Evolutionary conservation across 352 stramenopile species (phyloP), one percentile per base, ranked within the genome.

Genomic region (Globisporangium abappressorium): DNA sequence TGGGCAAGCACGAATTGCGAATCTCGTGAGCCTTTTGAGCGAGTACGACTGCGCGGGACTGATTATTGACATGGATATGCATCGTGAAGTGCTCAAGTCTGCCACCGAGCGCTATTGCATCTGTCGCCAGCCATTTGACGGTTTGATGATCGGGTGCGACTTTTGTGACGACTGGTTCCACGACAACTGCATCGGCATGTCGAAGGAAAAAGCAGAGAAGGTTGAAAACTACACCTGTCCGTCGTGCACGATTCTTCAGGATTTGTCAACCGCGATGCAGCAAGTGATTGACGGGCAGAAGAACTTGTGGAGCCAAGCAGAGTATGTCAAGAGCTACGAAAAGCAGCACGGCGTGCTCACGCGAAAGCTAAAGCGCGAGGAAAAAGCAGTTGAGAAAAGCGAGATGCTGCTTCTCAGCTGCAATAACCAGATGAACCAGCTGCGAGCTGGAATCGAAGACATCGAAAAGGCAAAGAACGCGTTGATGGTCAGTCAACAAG

Each of bases 211-310:
- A 70, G 95, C 90, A 0, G 93, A 98, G 66, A 98, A 98, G 60
- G 89, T 97, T n/a, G 95, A 98, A 53, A 95, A 98, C 60, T 99
- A 98, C 74, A 94, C 94, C 0, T 99, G 96, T 69, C 84, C 97
- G 33, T 96, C 93, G 22, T 99, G 96, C 71, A 92, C 75, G n/a
- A 91, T 97, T 60, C 80, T 97, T n/a, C 82, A 93, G 65, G 84
- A 97, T 15, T 90, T 98, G 55, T 77, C 87, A 57, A 70, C 69
- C 14, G 84, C 89, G 66, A 70, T 96, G 14, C 64, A 79, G 1
- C 76, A 79, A 38, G 77, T 81, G 36, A 78, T 80, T 30, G 71
- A 72, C 18, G 76, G 87, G 41, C 82, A 96, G 51, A 74, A 72
- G 9, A 96, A 84, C 55, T 85, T 97, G 72, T 95, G 91, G 70